Evolutionary conservation across 2,329 filamentous ascomycete genomes (phyloP).

Genomic region (Pyrenophora seminiperda): DNA sequence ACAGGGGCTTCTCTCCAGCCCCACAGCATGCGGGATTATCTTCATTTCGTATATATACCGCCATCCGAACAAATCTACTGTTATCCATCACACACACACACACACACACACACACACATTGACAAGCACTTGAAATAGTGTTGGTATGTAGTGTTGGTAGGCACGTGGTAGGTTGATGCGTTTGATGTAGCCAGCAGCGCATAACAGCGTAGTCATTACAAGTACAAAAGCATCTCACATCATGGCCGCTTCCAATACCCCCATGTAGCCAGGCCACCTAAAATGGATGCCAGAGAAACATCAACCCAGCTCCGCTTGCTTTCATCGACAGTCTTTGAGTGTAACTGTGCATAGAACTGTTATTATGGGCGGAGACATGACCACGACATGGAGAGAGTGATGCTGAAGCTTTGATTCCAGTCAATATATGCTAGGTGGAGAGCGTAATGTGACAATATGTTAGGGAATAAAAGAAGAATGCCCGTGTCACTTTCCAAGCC

Average conservation of each 20-base stretch:
- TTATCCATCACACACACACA: too few relatives aligned
- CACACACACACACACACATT: too few relatives aligned
- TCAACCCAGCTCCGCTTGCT: slow-evolving; percentile 11
- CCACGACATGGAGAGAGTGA: background rate
- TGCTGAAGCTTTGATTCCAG: background rate
- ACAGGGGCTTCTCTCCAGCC: slow-evolving; percentile 3
- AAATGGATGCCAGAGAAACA: slow-evolving; percentile 33
- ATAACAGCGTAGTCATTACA: too few relatives aligned
- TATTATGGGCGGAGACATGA: slow-evolving; percentile 16
- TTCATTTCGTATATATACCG: background rate
- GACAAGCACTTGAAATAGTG: background rate
- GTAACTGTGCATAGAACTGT: slow-evolving; percentile 6
- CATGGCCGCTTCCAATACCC: slow-evolving; percentile 26
- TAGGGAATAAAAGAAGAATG: slow-evolving; percentile 16
- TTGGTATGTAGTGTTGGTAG: background rate
- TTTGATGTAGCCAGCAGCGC: too few relatives aligned
- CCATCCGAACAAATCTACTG: background rate
- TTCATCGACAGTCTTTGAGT: slow-evolving; percentile 11
- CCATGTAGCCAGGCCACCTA: slow-evolving; percentile 31
- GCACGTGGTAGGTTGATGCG: too few relatives aligned
- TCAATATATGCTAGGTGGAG: slow-evolving; percentile 12
- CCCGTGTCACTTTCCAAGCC: slow-evolving; percentile 14
- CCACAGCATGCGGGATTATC: slow-evolving; percentile 5
- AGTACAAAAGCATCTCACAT: slow-evolving; percentile 23
- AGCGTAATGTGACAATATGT: slow-evolving; percentile 11